Conservation (phyloP, 495 filamentous ascomycete genomes). For the Amniculicola lignicola region DNA sequence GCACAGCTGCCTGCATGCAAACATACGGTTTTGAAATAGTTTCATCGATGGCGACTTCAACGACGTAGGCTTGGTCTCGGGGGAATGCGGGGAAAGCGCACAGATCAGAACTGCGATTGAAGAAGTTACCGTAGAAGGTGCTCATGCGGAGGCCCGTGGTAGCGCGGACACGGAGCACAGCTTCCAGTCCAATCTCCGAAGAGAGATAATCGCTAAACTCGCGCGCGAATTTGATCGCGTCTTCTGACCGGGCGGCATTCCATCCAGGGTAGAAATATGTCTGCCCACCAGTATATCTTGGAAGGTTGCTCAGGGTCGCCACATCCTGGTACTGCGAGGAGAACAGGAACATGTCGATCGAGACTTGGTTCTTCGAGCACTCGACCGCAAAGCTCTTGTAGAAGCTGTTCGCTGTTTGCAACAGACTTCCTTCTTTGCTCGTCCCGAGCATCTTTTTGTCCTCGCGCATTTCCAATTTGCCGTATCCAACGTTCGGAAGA, state of each 20-base stretch:
- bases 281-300: constrained; percentile 93
- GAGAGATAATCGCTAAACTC: constrained; percentile 97
- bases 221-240: constrained; percentile 93
- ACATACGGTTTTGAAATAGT: constrained; percentile 87
- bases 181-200: constrained; percentile 92
- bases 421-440: constrained; percentile 77
- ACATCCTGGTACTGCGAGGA: constrained; percentile 97
- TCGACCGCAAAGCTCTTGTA: constrained; percentile 99
- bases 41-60: constrained; percentile 97
- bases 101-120: constrained; percentile 94
- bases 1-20: constrained; percentile 92
- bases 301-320: constrained; percentile 88
- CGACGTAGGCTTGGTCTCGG: constrained; percentile 95
- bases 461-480: constrained; percentile 89
- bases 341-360: constrained; percentile 99
- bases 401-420: constrained; percentile 91
- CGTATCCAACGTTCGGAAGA: constrained; percentile 85
- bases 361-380: constrained; percentile 97
- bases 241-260: constrained; percentile 88
- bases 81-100: constrained; percentile 61
- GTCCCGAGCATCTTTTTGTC: constrained; percentile 96
- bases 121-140: constrained; percentile 99
- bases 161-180: constrained; percentile 89
- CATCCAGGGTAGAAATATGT: constrained; percentile 98
- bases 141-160: constrained; percentile 95